These are phyloP conservation scores for Pleurotus pulmonarius DNA, from an alignment of 768 basidiomycete genomes.

Conservation along the genomic window DNA sequence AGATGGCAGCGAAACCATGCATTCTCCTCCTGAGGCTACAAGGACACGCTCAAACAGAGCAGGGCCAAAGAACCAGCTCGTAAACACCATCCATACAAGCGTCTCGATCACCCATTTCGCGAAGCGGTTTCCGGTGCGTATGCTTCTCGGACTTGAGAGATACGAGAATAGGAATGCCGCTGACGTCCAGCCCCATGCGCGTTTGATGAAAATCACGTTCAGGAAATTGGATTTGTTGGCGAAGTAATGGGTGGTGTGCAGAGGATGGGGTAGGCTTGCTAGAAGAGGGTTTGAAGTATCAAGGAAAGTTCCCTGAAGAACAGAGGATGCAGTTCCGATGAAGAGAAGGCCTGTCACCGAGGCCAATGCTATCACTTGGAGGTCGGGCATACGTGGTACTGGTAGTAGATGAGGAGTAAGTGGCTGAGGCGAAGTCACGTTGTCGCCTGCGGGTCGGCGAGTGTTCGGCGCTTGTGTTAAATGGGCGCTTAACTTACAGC, in stretches of 20 bases:
- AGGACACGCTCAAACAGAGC: slow-evolving; percentile 66
- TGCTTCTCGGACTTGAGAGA: slow-evolving; percentile 48
- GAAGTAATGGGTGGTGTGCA: slow-evolving; percentile 63
- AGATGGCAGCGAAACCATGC: slow-evolving; percentile 59
- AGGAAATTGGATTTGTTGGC: slow-evolving; percentile 78
- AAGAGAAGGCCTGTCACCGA: slow-evolving; percentile 44
- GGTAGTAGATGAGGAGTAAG: neutral
- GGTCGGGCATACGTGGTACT: slow-evolving; percentile 16
- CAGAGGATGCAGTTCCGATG: slow-evolving; percentile 64
- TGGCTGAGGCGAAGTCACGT: no score
- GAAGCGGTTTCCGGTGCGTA: slow-evolving; percentile 38
- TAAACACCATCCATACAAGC: slow-evolving; percentile 68
- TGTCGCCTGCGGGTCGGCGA: no score
- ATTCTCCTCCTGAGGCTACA: slow-evolving; percentile 69
- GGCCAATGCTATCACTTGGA: slow-evolving; percentile 29
- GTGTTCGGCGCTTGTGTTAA: no score
- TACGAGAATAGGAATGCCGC: slow-evolving; percentile 57
- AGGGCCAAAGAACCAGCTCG: slow-evolving; percentile 88
- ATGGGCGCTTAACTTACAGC: slow-evolving; percentile 1
- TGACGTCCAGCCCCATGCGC: slow-evolving; percentile 89
- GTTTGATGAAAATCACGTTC: slow-evolving; percentile 87
- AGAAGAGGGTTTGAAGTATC: slow-evolving; percentile 81
- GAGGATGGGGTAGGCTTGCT: slow-evolving; percentile 65
- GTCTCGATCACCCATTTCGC: slow-evolving; percentile 58
- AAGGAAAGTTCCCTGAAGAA: slow-evolving; percentile 64